Conservation (phyloP, 768 basidiomycete species). For the Mycena rebaudengoi region DNA sequence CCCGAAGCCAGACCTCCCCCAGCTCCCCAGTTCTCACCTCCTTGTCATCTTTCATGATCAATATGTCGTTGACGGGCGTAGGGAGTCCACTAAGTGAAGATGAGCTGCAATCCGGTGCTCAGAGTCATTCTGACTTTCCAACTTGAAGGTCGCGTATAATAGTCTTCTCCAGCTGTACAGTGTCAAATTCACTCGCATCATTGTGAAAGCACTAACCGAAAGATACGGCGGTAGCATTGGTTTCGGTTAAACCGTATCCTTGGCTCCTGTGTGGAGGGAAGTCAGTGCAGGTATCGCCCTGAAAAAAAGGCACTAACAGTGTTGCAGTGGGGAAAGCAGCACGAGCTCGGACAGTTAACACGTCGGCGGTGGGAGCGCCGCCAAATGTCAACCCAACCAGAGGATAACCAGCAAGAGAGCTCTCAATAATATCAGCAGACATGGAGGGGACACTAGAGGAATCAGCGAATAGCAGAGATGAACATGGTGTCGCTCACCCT, state of each 20-base stretch:
- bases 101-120: slow-evolving; percentile 18
- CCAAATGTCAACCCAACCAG: slow-evolving; percentile 62
- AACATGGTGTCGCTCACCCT: slow-evolving; percentile 2
- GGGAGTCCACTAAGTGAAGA: slow-evolving; percentile 44
- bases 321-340: slow-evolving; percentile 57
- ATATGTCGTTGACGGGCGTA: slow-evolving; percentile 43
- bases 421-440: slow-evolving; percentile 67
- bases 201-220: not conserved
- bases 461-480: not conserved
- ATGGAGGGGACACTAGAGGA: slow-evolving; percentile 64
- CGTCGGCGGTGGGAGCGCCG: slow-evolving; percentile 59
- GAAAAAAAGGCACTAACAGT: slow-evolving; percentile 47
- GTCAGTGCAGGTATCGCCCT: not conserved
- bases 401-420: slow-evolving; percentile 52
- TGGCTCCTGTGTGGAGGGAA: too few species aligned
- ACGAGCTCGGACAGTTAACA: slow-evolving; percentile 56
- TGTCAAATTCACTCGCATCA: slow-evolving; percentile 30
- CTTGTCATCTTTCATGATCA: slow-evolving; percentile 44
- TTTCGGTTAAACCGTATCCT: slow-evolving; percentile 27
- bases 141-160: slow-evolving; percentile 56
- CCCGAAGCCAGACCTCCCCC: slow-evolving; percentile 47
- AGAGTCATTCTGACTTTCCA: slow-evolving; percentile 47
- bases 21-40: slow-evolving; percentile 34
- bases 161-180: slow-evolving; percentile 63
- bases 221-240: slow-evolving; percentile 18